These are phyloP conservation scores for Penicillium salamii DNA, from an alignment of 495 filamentous ascomycete genomes.

Conservation along the genomic window DNA sequence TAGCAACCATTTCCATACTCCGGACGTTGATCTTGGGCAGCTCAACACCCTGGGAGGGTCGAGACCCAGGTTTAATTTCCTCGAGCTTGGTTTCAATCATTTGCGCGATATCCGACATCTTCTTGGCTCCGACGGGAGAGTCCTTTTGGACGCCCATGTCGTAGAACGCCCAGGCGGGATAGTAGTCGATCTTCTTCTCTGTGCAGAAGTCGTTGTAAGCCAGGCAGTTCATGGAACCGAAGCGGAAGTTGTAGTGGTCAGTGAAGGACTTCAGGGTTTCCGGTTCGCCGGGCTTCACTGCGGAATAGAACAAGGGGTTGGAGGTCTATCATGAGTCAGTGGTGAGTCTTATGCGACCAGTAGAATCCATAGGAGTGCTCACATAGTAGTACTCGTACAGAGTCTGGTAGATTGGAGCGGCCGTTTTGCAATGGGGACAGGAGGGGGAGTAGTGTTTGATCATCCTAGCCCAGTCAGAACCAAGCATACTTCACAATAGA, in stretches of 20 bases:
- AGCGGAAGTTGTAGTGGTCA: constrained; percentile 84
- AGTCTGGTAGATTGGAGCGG: constrained; percentile 87
- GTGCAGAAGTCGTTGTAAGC: constrained; percentile 73
- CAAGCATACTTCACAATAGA: background rate
- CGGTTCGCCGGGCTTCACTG: constrained; percentile 39
- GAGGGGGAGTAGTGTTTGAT: constrained; percentile 75
- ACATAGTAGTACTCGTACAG: constrained; percentile 92
- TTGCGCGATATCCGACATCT: constrained; percentile 57
- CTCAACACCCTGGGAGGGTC: constrained; percentile 59
- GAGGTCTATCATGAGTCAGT: constrained; percentile 58
- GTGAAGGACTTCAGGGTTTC: constrained; percentile 61
- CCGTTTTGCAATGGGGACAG: constrained; percentile 75
- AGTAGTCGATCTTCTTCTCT: constrained; percentile 60
- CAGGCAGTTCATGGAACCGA: constrained; percentile 80
- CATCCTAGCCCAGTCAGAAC: constrained; percentile 50
- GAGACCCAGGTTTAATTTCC: constrained; percentile 71
- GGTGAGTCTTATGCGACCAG: background rate
- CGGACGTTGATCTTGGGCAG: constrained; percentile 58
- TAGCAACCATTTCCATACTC: constrained; percentile 44
- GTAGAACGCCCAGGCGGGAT: constrained; percentile 75
- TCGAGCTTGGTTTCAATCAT: constrained; percentile 80
- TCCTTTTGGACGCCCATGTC: constrained; percentile 73
- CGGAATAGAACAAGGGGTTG: constrained; percentile 55
- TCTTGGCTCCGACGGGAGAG: constrained; percentile 55
- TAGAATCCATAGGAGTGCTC: constrained; percentile 9